Evolutionary conservation across 2,329 filamentous ascomycete species (phyloP).

Genomic region (Phyllosticta citriasiana): DNA sequence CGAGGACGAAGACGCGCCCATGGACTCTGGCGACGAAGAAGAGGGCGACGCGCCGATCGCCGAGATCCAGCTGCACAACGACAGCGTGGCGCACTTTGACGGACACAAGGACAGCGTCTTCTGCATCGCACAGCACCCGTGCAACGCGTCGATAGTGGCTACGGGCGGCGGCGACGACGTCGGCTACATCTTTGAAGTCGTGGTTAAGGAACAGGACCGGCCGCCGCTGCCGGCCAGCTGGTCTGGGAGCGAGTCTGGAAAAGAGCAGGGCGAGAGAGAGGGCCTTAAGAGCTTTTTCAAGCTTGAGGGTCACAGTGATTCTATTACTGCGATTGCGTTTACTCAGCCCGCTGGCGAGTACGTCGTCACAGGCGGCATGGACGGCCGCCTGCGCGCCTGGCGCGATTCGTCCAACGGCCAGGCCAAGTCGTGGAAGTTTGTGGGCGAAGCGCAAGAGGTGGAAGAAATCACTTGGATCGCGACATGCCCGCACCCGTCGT

Average conservation of each 20-base stretch:
- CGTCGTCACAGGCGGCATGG: slow-evolving; percentile 76
- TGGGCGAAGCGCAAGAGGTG: slow-evolving; percentile 77
- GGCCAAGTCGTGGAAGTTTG: slow-evolving; percentile 48
- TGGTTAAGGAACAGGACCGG: slow-evolving; percentile 18
- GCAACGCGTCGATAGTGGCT: slow-evolving; percentile 65
- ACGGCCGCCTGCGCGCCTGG: slow-evolving; percentile 71
- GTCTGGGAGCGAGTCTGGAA: slow-evolving; percentile 36
- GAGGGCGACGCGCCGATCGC: slow-evolving; percentile 44
- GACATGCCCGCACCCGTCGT: slow-evolving; percentile 59
- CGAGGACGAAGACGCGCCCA: slow-evolving; percentile 56
- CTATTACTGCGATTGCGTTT: slow-evolving; percentile 77
- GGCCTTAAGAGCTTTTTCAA: slow-evolving; percentile 58
- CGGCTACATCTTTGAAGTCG: slow-evolving; percentile 76
- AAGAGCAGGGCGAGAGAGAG: slow-evolving; percentile 48
- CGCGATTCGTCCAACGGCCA: slow-evolving; percentile 33
- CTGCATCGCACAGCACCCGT: slow-evolving; percentile 85
- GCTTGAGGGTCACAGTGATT: slow-evolving; percentile 86
- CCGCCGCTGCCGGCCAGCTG: slow-evolving; percentile 65
- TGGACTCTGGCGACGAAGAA: slow-evolving; percentile 60
- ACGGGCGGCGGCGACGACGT: slow-evolving; percentile 82
- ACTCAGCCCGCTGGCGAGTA: slow-evolving; percentile 76
- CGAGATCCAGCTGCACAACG: slow-evolving; percentile 78
- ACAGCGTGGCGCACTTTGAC: slow-evolving; percentile 90
- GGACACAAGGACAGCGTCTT: slow-evolving; percentile 84
- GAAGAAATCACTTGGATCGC: slow-evolving; percentile 90